Base-by-base conservation (phyloP, 225 moss, liverwort and hornwort genomes). In the Neckera pumila region DNA sequence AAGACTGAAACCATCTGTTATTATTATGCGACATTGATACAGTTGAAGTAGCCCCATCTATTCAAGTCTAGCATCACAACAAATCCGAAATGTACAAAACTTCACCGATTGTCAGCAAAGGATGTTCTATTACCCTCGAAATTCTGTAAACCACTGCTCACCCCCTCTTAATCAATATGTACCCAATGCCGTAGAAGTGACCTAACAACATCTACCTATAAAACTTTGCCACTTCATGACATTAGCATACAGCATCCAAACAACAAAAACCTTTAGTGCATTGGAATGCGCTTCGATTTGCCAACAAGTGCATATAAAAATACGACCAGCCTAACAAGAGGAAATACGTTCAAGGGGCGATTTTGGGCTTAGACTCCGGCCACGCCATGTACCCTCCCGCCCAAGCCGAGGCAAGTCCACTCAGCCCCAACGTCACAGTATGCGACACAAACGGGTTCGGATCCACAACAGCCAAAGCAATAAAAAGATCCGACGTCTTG, bases 361-460 rank as follows among this genome's bases (percentile, higher is more conserved):
- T 34, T 67, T 61, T 60, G 38, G 53, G 31, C 43, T 86, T 87
- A 6, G 93, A 93, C 30, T 90, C 94, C 42, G 98, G 97, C 98
- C 98, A 98, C 56, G 58, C 87, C 76, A 93, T 87, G 85, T 95
- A 98, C 96, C 98, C 94, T 27, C 98, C 98, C 64, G 96, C 87
- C 98, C 98, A 98, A 51, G 98, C 98, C 49, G 98, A 98, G 57
- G 97, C 95, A 1, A 98, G 92, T 13, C 98, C 98, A 91, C 96
- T 97, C 51, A 98, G 89, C 5, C 97, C 97, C 34, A 98, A 92
- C 18, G 96, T 98, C 38, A 98, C 91, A 76, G 93, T 80, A 70
- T 98, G 95, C 34, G 89, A 89, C 23, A 97, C 97, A 57, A 98
- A 98, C 20, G 97, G 96, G 86, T 96, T 98, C 10, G 98, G 98